phyloP scores from a whole-genome alignment of 768 basidiomycete species.

The Mycena floridula region DNA sequence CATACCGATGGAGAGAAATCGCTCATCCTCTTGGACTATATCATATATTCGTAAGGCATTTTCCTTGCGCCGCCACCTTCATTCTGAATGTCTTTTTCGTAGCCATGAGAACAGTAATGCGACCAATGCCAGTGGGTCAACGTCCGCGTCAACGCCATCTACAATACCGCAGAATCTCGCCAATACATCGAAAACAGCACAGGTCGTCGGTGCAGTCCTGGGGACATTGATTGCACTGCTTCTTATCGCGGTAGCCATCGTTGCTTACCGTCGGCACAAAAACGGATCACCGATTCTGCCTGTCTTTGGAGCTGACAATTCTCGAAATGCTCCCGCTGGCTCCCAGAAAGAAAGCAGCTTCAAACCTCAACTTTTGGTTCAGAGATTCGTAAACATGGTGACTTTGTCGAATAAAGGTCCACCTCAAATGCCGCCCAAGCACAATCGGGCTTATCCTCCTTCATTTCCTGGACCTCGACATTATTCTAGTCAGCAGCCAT shows the following conservation, averaged over 20 bases:
- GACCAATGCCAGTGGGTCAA: no score
- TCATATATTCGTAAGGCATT: slow-evolving; percentile 16
- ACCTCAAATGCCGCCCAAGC: not conserved
- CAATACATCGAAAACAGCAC: not conserved
- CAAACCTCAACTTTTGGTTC: not conserved
- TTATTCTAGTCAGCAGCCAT: not conserved
- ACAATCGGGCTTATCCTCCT: not conserved
- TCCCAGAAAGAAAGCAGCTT: not conserved
- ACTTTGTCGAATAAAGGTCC: not conserved
- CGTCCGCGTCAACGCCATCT: not conserved
- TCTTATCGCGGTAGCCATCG: slow-evolving; percentile 11
- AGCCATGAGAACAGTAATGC: not conserved
- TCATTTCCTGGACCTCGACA: not conserved
- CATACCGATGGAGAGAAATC: slow-evolving; percentile 1
- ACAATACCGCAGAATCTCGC: not conserved
- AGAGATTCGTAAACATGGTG: not conserved
- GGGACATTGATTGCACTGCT: slow-evolving; percentile 18
- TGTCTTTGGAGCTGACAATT: not conserved
- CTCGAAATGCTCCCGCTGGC: not conserved
- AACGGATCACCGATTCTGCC: not conserved
- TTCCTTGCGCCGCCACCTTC: not conserved
- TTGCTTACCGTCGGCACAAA: not conserved
- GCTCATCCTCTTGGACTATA: slow-evolving; percentile 8
- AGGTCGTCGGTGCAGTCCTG: slow-evolving; percentile 22
- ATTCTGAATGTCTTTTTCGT: no score